Base-by-base conservation (phyloP, 148 eudicot species). In the Persicaria maculosa region DNA sequence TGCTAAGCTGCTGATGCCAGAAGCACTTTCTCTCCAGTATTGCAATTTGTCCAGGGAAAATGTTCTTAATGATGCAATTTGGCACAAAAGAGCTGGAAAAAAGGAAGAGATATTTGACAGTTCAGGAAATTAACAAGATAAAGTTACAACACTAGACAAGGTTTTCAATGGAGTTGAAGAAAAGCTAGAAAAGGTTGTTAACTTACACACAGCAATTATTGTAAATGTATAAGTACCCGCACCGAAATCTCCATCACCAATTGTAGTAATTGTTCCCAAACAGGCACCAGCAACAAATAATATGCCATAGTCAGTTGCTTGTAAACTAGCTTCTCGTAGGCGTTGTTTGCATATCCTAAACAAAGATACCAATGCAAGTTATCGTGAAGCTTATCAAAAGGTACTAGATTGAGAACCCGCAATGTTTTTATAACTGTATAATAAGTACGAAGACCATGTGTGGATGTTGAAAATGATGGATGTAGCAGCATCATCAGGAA, bases 1-100 rank as follows among this genome's bases (percentile, higher is more conserved):
- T 20, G 86, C 86, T 75, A 83, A 45, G 76, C 88, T 83, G 82
- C 86, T 85, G 76, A 85, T 83, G 6, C 88, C 88, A 1, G 86
- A 78, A 3, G 81, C 80, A 53, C 86, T 85, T 65, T 85, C 88
- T 53, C 86, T 80, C 86, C 84, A 78, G 76, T 85, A 83, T 68
- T 85, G 84, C 68, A 85, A 40, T 44, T 81, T 85, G 62, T 85
- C 88, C 20, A 65, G 72, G 9, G 88, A 74, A 75, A 85, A 85
- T 10, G 86, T 70, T 81, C 86, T 80, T 75, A 85, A 20, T 9
- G 88, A 85, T 53, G 82, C 80, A 50, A 85, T 83, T 71, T 80
- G 73, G 25, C 77, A 79, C 74, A 79, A 19, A 9, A 79, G 71
- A 9, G 81, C 81, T 79, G 81, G 8, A 50, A 69, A 69, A 61